A percentile compares a stretch with the other conserved stretches of the same genome.
These are phyloP conservation scores for Verticillium tricorpus DNA, from an alignment of 2,329 filamentous ascomycete species.

Conservation along the genomic window DNA sequence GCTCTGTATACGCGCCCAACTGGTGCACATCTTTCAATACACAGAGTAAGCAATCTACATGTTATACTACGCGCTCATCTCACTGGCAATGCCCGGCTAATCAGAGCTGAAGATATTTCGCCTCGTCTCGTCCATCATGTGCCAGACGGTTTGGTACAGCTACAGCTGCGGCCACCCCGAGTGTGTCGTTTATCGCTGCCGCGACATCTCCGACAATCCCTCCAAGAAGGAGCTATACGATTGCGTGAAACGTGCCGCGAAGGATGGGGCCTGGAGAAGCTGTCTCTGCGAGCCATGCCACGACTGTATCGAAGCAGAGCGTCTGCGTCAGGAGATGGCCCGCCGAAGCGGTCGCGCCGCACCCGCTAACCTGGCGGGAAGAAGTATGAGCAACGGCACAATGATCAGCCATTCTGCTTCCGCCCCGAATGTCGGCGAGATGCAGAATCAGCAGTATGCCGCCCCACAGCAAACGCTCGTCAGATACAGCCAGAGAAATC, in stretches of 20 bases:
- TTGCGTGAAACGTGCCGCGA: background rate
- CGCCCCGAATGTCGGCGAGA: background rate
- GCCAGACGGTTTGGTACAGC: conserved; percentile 12
- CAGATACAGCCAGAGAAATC: background rate
- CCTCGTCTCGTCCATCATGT: conserved; percentile 1
- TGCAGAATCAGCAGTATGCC: background rate
- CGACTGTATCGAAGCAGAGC: conserved; percentile 7
- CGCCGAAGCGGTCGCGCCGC: background rate
- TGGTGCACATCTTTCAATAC: background rate
- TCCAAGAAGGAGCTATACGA: background rate
- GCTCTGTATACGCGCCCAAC: too few species aligned
- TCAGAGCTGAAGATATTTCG: too few species aligned
- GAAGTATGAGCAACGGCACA: background rate
- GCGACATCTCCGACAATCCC: background rate
- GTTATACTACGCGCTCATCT: too few species aligned
- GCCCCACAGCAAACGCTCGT: background rate
- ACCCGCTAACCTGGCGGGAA: background rate
- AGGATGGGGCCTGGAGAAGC: background rate
- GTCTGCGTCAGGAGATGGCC: background rate
- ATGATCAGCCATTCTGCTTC: background rate
- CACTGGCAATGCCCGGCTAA: too few species aligned
- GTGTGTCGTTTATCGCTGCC: conserved; percentile 9
- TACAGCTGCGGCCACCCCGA: conserved; percentile 13
- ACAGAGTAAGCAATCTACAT: too few species aligned
- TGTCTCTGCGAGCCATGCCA: conserved; percentile 11